Conservation (phyloP, 192 early-diverging fungal genomes). For the Coemansia sp. region DNA sequence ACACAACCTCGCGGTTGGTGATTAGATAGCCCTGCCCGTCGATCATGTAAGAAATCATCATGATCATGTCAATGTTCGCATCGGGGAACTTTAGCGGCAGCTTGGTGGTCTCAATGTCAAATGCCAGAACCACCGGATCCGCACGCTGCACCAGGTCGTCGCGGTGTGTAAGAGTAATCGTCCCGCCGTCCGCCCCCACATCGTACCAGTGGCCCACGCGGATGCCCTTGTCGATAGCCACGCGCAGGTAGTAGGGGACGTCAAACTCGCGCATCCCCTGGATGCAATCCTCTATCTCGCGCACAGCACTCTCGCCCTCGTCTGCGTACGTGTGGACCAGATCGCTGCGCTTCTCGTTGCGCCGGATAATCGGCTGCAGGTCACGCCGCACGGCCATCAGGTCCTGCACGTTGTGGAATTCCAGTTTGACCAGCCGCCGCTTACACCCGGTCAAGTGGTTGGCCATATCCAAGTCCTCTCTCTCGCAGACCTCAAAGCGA, state of each 20-base stretch:
- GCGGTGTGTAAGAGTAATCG: conserved; percentile 60
- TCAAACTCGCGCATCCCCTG: conserved; percentile 95
- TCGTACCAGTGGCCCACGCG: conserved; percentile 96
- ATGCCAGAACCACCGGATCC: conserved; percentile 90
- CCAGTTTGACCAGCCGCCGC: conserved; percentile 69
- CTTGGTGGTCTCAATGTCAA: conserved; percentile 98
- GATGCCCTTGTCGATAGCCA: conserved; percentile 89
- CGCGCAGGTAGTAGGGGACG: conserved; percentile 92
- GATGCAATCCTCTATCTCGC: conserved; percentile 62
- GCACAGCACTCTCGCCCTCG: neutral
- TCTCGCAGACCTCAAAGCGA: conserved; percentile 59
- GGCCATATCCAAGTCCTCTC: conserved; percentile 84
- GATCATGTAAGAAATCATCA: conserved; percentile 99
- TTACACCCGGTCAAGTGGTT: conserved; percentile 84
- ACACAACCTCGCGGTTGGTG: conserved; percentile 94
- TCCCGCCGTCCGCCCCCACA: conserved; percentile 59
- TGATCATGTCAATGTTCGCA: conserved; percentile 80
- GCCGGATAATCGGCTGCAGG: conserved; percentile 62
- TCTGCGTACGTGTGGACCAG: conserved; percentile 61
- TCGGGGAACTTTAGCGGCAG: conserved; percentile 97
- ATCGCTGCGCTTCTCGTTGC: conserved; percentile 63
- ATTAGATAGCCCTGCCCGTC: conserved; percentile 96
- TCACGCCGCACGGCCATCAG: conserved; percentile 69
- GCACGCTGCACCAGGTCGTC: conserved; percentile 85
- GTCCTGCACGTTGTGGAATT: conserved; percentile 80